Base-by-base conservation (phyloP, 345 rosid species). In the Hibiscus trionum region DNA sequence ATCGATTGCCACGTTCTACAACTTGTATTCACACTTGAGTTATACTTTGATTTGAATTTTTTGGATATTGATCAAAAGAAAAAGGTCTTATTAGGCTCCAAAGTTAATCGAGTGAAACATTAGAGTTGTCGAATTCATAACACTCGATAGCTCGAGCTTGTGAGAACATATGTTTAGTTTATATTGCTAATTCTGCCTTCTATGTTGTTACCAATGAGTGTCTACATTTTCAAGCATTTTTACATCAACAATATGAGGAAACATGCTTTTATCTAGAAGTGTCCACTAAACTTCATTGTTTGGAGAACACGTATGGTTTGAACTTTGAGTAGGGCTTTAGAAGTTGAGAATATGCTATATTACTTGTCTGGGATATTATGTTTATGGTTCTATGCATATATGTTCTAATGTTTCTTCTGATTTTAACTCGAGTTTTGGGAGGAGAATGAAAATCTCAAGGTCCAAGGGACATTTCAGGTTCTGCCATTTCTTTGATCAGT, bases 401-500 rank as follows among this genome's bases (percentile, higher is more conserved):
- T 5, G 14, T 39, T 71, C 7, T 26, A 44, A 50, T 49, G 47
- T 24, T 35, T 70, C 53, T 70, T 26, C 27, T 52, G 17, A 21
- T 73, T 64, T 80, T 90, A 80, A 88, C 91, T 10, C 85, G 66
- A 59, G 77, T 89, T 69, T 80, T 89, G 84, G 99, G 92, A 86
- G 96, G 84, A 37, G 98, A 94, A 77, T 80, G 98, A 37, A 93
- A 91, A 70, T 85, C 94, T 24, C 91, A 86, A 21, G 21, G 21
- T 21, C 21, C 21, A 21, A 73, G 86, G 83, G 58, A 80, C 92
- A 72, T 95, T 95, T 82, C 97, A 92, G 84, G 77, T 82, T 11
- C 75, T 95, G 24, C 96, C 94, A 21, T 21, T 21, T 21, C 21
- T 21, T 21, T 21, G 21, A 21, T 21, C 21, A 21, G 21, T 21